A percentile compares a stretch with the other conserved stretches of the same genome.
phyloP scores from a whole-genome alignment of 164 flowering plant genomes.

The Protea cynaroides region DNA sequence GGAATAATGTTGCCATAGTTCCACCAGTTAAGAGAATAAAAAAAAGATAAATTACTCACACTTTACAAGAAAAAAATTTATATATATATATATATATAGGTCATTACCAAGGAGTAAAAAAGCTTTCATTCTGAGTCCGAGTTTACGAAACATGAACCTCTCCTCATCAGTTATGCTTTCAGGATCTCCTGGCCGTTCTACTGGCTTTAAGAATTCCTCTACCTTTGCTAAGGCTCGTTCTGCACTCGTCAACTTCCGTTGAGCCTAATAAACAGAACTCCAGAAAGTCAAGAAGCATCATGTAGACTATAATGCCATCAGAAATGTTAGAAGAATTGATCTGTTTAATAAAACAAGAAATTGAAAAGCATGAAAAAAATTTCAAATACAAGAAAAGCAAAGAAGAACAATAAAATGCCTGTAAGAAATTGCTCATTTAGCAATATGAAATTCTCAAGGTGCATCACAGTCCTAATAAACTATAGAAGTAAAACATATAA shows the following conservation, averaged over 20 bases:
- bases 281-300: not conserved
- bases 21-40: not conserved
- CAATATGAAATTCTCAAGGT: too few species aligned
- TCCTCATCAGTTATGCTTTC: constrained; percentile 88
- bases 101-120: constrained; percentile 80
- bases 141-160: constrained; percentile 90
- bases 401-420: not conserved
- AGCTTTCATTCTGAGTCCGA: constrained; percentile 92
- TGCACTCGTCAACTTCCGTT: constrained; percentile 60
- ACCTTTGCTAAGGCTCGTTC: constrained; percentile 68
- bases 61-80: not conserved
- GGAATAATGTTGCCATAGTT: constrained; percentile 3
- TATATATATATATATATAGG: not conserved
- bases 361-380: not conserved
- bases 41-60: not conserved
- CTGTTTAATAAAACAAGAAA: not conserved
- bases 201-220: constrained; percentile 68
- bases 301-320: not conserved
- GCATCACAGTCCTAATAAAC: not conserved
- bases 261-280: constrained; percentile 44
- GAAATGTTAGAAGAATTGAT: not conserved
- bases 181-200: constrained; percentile 50
- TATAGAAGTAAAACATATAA: too few species aligned
- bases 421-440: not conserved
- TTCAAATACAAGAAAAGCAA: too few species aligned